These are phyloP conservation scores for Celoporthe dispersa DNA, from an alignment of 2,329 filamentous ascomycete species.

Conservation along the genomic window DNA sequence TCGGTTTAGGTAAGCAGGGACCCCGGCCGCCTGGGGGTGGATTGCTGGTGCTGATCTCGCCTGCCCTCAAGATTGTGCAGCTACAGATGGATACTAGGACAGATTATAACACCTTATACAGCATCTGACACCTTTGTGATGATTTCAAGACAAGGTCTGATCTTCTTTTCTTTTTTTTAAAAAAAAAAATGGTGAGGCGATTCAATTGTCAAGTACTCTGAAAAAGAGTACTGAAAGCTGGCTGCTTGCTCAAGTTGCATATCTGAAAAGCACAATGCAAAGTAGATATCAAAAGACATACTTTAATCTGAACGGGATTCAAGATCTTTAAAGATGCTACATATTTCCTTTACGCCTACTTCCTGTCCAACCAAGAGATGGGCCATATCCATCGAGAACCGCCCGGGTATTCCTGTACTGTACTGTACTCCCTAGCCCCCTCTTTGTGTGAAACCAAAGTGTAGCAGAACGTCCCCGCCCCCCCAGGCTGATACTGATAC, in stretches of 20 bases:
- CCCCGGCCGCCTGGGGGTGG: background rate
- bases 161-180: background rate
- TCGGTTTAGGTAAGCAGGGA: conserved; percentile 16
- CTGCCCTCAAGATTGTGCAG: background rate
- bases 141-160: background rate
- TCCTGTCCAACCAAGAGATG: background rate
- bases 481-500: background rate
- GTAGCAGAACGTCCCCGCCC: background rate
- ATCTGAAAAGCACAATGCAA: background rate
- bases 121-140: background rate
- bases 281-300: no score
- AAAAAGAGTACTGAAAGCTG: background rate
- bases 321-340: background rate
- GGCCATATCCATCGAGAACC: background rate
- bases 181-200: no score
- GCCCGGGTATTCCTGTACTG: background rate
- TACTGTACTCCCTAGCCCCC: background rate
- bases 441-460: background rate
- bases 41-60: background rate
- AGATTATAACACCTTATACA: background rate
- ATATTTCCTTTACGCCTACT: background rate
- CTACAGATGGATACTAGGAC: background rate
- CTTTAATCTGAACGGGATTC: no score
- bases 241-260: background rate
- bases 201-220: background rate